Conservation (phyloP, 1,284 basidiomycete species). For the Cutaneotrichosporon cutaneum region DNA sequence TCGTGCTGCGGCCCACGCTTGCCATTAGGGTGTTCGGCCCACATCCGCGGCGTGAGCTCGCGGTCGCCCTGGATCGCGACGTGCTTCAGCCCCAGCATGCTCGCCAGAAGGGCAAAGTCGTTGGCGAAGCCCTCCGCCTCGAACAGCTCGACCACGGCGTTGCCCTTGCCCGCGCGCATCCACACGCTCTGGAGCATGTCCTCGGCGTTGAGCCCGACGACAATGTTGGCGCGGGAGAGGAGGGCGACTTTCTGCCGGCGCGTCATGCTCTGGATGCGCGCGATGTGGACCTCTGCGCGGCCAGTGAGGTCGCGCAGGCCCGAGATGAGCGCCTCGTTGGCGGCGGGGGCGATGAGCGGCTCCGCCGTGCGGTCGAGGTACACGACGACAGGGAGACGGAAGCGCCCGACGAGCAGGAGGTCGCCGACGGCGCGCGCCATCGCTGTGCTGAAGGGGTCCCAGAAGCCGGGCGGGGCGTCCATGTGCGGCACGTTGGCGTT, state of each 20-base stretch:
- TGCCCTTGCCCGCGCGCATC: conserved; percentile 36
- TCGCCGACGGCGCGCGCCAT: conserved; percentile 32
- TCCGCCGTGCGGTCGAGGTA: conserved; percentile 29
- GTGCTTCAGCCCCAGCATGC: conserved; percentile 37
- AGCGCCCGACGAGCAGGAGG: conserved; percentile 19
- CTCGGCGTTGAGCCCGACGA: conserved; percentile 39
- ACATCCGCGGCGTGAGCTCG: conserved; percentile 11
- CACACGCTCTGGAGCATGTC: conserved; percentile 38
- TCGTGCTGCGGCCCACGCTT: conserved; percentile 12
- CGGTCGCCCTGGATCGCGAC: conserved; percentile 32
- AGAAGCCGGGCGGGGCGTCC: conserved; percentile 31
- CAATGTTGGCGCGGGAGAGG: conserved; percentile 38
- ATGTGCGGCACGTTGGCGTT: conserved; percentile 35
- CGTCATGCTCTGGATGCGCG: conserved; percentile 36
- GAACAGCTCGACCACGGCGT: conserved; percentile 33
- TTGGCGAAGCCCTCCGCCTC: conserved; percentile 35
- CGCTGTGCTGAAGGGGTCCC: conserved; percentile 31
- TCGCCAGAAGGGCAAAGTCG: conserved; percentile 37
- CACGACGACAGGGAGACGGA: conserved; percentile 42
- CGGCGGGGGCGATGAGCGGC: conserved; percentile 25
- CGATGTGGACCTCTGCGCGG: conserved; percentile 47
- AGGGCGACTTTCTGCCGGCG: conserved; percentile 36
- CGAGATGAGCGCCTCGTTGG: conserved; percentile 35
- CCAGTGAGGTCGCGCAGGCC: conserved; percentile 38
- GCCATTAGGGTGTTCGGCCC: conserved; percentile 7